These are phyloP conservation scores for Psidium friedrichsthalianum DNA, from an alignment of 345 rosid species.

Conservation along the genomic window DNA sequence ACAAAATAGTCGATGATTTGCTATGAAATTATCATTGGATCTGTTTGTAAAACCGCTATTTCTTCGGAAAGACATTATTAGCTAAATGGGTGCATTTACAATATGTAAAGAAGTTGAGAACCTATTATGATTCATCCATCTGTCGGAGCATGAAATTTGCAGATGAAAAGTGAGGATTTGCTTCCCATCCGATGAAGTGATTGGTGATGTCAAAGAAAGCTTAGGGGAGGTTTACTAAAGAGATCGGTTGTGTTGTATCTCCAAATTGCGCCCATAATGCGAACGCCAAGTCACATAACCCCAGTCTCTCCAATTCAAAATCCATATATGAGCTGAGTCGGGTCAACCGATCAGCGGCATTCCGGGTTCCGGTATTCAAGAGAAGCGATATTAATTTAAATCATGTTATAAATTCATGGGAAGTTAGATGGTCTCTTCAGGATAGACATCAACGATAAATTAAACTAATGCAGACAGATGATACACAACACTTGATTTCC, in stretches of 20 bases:
- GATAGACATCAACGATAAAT: not conserved
- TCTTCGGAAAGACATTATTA: no score
- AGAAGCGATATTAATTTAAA: not conserved
- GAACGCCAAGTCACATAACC: not conserved
- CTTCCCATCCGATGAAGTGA: not conserved
- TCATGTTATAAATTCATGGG: not conserved
- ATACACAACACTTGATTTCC: not conserved
- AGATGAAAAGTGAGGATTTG: not conserved
- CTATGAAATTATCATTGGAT: no score
- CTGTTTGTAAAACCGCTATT: no score
- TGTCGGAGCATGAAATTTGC: no score
- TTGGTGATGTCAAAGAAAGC: not conserved
- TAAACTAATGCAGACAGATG: not conserved
- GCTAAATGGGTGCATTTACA: no score
- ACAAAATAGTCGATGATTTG: no score
- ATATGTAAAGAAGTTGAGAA: no score
- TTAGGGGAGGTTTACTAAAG: not conserved
- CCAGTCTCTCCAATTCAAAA: not conserved
- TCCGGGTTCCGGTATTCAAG: not conserved
- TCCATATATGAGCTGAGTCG: not conserved
- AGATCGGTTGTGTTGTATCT: not conserved
- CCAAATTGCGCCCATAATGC: not conserved
- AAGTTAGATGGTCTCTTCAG: not conserved
- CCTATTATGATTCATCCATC: no score
- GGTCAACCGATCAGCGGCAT: not conserved